Base-by-base conservation (phyloP, 148 eudicot genomes). In the Rhododendron ovatum region DNA sequence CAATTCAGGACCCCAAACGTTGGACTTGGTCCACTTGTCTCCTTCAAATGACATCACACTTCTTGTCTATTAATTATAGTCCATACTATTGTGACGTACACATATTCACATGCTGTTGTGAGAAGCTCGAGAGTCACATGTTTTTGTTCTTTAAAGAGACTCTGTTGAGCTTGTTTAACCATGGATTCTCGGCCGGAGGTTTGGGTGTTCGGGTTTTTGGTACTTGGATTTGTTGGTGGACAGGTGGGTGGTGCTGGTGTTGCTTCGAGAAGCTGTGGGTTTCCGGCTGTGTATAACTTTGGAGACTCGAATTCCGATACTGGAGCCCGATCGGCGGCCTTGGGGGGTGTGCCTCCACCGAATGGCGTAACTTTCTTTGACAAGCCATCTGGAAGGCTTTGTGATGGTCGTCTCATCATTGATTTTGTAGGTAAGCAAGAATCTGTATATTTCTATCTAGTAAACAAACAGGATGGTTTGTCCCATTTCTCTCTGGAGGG, bases 271-370 rank as follows among this genome's bases (percentile, higher is more conserved):
- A 69, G 78, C 1, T 86, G 84, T 39, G 20, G 69, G 13, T 86
- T 86, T 45, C 87, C 48, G 53, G 84, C 87, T 6, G 37, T 86
- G 9, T 86, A 65, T 67, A 86, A 86, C 63, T 86, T 86, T 35
- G 87, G 87, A 1, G 87, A 86, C 87, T 86, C 87, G 3, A 86
- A 86, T 86, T 86, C 87, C 7, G 87, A 86, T 2, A 86, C 87
- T 0, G 87, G 87, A 33, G 78, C 84, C 0, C 4, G 7, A 7
- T 81, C 84, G 18, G 87, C 80, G 1, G 69, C 80, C 37, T 47
- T 86, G 2, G 50, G 50, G 7, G 84, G 0, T 7, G n/a, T 75
- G 11, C n/a, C 13, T 4, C 79, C 79, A 20, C 79, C 79, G 20
- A 35, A 35, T 7, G 79, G 79, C 47, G 3, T 75, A 20, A 75